Conservation (phyloP, 2,329 filamentous ascomycete species). For the Fusarium sp. region DNA sequence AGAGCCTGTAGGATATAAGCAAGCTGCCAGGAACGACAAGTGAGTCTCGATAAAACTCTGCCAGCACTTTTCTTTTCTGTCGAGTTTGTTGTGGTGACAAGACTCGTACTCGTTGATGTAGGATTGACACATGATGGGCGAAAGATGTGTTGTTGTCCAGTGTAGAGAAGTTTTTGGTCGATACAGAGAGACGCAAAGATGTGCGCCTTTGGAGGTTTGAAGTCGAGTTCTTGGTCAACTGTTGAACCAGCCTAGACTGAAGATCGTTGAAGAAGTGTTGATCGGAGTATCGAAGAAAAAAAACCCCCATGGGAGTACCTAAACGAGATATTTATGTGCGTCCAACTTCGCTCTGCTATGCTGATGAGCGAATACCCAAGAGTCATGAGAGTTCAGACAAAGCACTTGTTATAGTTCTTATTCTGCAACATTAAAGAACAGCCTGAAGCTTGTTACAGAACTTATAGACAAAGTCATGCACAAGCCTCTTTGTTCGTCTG, state of each 20-base stretch:
- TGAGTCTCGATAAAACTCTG: not conserved
- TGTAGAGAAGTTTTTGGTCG: not conserved
- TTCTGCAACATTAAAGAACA: constrained; percentile 9
- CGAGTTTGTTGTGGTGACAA: constrained; percentile 1
- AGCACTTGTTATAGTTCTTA: constrained; percentile 9
- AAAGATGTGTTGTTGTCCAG: not conserved
- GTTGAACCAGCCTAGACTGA: not conserved
- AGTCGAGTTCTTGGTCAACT: not conserved
- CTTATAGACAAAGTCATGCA: not conserved
- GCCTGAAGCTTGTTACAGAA: not conserved
- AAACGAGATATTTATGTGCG: not conserved
- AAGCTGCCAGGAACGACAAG: constrained; percentile 2
- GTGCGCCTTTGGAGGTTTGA: not conserved
- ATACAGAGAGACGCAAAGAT: not conserved
- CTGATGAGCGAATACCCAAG: not conserved
- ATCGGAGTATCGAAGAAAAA: not conserved
- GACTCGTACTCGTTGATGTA: not conserved
- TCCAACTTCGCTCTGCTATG: not conserved
- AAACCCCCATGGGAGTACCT: not conserved
- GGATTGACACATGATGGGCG: constrained; percentile 7
- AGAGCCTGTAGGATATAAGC: not conserved
- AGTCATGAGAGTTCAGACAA: constrained; percentile 11
- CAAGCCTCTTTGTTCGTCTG: constrained; percentile 4
- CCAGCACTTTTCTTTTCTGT: constrained; percentile 2
- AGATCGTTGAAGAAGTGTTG: not conserved